phyloP scores from a whole-genome alignment of 75 land plant genomes.

The Cunninghamia lanceolata region DNA sequence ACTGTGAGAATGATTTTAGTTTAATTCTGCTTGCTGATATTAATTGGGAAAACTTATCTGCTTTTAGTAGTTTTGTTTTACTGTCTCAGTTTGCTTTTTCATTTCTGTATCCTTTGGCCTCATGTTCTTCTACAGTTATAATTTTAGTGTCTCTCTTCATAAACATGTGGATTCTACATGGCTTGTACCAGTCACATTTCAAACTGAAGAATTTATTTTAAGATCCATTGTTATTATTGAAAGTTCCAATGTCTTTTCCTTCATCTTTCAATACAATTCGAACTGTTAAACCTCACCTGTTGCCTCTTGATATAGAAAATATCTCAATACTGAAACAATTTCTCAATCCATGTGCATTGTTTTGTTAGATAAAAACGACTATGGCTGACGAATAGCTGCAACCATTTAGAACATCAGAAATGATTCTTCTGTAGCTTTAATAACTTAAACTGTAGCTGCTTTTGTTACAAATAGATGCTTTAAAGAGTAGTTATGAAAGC shows the following conservation, averaged over 20 bases:
- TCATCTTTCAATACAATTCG: neutral
- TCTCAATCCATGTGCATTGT: neutral
- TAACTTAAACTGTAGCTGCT: neutral
- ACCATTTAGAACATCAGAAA: neutral
- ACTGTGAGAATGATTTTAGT: neutral
- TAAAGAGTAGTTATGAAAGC: neutral
- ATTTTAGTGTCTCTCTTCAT: neutral
- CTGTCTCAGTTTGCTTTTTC: neutral
- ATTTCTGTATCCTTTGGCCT: neutral
- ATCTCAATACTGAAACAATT: neutral
- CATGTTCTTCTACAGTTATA: neutral
- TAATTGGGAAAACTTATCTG: neutral
- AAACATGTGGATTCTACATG: neutral
- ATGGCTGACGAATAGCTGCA: neutral
- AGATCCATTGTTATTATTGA: neutral
- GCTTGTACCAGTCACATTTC: neutral
- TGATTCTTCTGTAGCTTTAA: neutral
- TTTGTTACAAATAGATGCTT: neutral
- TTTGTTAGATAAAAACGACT: neutral
- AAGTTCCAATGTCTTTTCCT: neutral
- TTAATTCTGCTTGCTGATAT: neutral
- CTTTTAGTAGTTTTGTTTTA: neutral
- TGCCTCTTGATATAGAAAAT: neutral
- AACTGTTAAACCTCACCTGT: neutral
- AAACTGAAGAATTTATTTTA: neutral